A percentile compares a stretch with the other conserved stretches of the same genome.
Evolutionary conservation across 768 basidiomycete species (phyloP).

Genomic region (Pleurotus cornucopiae): DNA sequence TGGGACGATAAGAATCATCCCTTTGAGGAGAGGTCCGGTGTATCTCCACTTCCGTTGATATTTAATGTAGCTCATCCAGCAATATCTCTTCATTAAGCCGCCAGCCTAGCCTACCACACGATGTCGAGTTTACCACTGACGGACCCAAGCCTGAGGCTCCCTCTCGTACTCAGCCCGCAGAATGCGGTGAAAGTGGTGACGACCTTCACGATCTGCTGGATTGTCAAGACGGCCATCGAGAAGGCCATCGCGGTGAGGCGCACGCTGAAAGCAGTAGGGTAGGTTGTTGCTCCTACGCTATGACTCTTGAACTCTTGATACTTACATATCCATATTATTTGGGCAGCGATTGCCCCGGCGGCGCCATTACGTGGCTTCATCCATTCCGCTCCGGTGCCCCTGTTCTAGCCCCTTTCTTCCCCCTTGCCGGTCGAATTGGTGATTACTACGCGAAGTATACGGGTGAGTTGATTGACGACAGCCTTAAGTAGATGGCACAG

Average conservation of each 20-base stretch:
- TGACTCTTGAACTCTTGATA: background rate
- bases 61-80: too few species aligned
- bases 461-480: background rate
- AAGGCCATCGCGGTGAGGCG: background rate
- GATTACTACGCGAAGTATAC: conserved; percentile 6
- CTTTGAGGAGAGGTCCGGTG: too few species aligned
- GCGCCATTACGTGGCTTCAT: conserved; percentile 4
- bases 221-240: background rate
- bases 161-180: background rate
- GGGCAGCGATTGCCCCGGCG: conserved; percentile 1
- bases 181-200: background rate
- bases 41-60: too few species aligned
- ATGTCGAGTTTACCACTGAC: background rate
- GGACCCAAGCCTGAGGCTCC: background rate
- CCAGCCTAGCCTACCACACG: too few species aligned
- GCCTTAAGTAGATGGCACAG: too few species aligned
- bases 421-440: background rate
- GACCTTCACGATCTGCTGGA: background rate
- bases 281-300: background rate
- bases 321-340: background rate
- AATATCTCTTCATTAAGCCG: too few species aligned
- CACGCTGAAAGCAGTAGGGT: background rate
- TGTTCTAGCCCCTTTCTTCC: conserved; percentile 5
- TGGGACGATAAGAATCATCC: too few species aligned
- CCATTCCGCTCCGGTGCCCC: conserved; percentile 7